Conservation (phyloP, 106 monocot species). For the Iris macrosiphon region DNA sequence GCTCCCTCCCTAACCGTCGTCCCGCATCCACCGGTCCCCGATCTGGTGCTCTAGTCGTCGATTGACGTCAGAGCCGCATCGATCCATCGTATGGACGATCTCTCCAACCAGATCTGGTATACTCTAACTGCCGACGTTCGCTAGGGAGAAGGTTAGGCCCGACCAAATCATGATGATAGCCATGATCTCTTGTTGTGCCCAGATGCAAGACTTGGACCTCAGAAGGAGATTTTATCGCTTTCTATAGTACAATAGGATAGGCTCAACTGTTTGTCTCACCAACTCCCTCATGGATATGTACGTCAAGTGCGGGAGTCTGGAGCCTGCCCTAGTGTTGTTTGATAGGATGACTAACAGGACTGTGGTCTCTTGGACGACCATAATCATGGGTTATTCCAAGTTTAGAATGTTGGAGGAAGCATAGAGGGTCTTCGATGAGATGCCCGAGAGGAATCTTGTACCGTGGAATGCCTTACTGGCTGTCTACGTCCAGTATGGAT, state of each 20-base stretch:
- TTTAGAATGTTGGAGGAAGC: constrained; percentile 28
- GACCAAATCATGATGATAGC: constrained; percentile 54
- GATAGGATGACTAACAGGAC: constrained; percentile 24
- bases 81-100: no score
- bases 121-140: no score
- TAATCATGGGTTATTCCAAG: constrained; percentile 46
- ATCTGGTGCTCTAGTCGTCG: no score
- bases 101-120: no score
- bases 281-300: constrained; percentile 66
- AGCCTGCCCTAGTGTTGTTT: constrained; percentile 28
- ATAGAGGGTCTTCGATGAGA: constrained; percentile 33
- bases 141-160: constrained; percentile 6
- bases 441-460: constrained; percentile 44
- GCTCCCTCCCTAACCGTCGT: no score
- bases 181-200: constrained; percentile 29
- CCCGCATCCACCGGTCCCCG: no score
- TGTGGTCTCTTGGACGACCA: constrained; percentile 49
- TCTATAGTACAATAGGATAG: constrained; percentile 22
- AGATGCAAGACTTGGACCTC: constrained; percentile 33
- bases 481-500: constrained; percentile 29
- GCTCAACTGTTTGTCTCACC: constrained; percentile 21
- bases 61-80: no score
- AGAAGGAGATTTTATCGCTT: constrained; percentile 29
- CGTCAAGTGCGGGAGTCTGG: constrained; percentile 41
- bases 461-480: constrained; percentile 61